Evolutionary conservation across 2,329 filamentous ascomycete species (phyloP).

Genomic region (Colletotrichum lupini): DNA sequence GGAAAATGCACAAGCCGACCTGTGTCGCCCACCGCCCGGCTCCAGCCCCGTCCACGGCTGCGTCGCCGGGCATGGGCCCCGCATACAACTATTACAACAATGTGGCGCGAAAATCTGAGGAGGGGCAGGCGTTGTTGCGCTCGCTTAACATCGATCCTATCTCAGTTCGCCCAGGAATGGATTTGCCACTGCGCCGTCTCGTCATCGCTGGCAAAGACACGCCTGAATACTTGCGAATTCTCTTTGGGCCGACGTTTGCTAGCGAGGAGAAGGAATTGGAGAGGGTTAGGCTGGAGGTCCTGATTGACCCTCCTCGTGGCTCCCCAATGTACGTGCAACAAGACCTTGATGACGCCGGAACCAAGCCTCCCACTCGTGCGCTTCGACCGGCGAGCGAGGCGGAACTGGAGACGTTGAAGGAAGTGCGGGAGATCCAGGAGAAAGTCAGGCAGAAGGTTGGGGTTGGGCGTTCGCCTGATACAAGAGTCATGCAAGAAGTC

Average conservation of each 20-base stretch:
- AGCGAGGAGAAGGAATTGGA: not conserved
- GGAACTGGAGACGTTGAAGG: not conserved
- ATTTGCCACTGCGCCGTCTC: not conserved
- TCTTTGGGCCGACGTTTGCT: not conserved
- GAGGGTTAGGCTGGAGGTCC: not conserved
- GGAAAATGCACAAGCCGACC: not conserved
- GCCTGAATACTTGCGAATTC: not conserved
- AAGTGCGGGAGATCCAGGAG: constrained; percentile 1
- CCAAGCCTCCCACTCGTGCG: not conserved
- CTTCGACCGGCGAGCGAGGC: not conserved
- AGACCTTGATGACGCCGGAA: not conserved
- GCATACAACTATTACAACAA: not conserved
- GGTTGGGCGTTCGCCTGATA: not conserved
- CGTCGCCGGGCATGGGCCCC: not conserved
- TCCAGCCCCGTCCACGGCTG: not conserved
- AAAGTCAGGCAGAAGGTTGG: not conserved
- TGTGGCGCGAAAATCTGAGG: not conserved
- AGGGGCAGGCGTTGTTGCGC: not conserved
- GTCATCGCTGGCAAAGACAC: constrained; percentile 1
- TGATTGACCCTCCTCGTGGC: not conserved
- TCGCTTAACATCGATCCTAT: not conserved
- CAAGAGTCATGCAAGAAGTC: not conserved
- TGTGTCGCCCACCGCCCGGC: constrained; percentile 8
- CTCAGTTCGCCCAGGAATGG: not conserved
- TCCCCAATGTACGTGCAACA: not conserved